Conservation (phyloP, 2,329 filamentous ascomycete genomes). For the Monilinia laxa region DNA sequence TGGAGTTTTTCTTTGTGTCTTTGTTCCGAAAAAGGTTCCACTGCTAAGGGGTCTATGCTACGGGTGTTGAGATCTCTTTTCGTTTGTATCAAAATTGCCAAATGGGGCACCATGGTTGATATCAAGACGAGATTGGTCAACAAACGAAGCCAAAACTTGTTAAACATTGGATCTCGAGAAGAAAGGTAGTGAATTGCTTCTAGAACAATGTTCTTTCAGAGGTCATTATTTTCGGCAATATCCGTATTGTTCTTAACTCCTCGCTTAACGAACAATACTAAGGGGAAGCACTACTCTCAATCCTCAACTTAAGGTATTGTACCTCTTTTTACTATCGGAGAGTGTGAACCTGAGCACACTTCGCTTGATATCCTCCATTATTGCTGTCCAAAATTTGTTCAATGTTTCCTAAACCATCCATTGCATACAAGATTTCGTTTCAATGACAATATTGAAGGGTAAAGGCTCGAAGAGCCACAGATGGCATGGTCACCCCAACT, state of each 20-base stretch:
- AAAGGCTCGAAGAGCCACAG: slow-evolving; percentile 17
- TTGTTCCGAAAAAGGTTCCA: background rate
- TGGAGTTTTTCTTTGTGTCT: background rate
- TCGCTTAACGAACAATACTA: slow-evolving; percentile 32
- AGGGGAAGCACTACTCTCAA: slow-evolving; percentile 18
- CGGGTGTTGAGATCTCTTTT: background rate
- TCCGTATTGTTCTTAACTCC: slow-evolving; percentile 19
- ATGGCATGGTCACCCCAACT: background rate
- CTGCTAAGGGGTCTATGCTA: background rate
- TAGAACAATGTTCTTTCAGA: slow-evolving; percentile 10
- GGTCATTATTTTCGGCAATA: background rate
- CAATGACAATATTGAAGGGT: slow-evolving; percentile 14
- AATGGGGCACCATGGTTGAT: background rate
- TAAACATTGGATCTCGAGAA: background rate
- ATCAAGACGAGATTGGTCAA: background rate
- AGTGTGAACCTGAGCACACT: background rate
- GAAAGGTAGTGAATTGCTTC: background rate
- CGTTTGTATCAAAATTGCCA: background rate
- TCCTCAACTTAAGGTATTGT: background rate
- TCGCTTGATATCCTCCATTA: background rate
- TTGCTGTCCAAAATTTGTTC: background rate
- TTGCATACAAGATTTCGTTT: background rate
- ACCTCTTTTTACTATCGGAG: background rate
- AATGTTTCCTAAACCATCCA: background rate
- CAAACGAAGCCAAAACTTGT: background rate